Evolutionary conservation across 768 basidiomycete genomes (phyloP), one percentile per base, ranked within the genome.

Genomic region (Kwoniella dejecticola): DNA sequence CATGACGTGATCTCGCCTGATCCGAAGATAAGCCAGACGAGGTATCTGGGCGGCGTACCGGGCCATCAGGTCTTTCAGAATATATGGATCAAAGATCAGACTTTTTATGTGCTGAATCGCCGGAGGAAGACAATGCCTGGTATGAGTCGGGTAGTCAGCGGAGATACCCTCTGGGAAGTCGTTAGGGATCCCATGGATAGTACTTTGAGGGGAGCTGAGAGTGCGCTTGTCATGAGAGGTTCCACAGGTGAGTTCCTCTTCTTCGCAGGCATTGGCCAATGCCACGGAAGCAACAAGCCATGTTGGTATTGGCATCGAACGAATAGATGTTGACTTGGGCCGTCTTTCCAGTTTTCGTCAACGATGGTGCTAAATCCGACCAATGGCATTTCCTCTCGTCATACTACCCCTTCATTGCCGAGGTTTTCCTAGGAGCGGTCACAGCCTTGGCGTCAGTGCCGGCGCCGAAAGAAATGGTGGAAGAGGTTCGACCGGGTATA

Each of bases 381-480:
- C 15, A 21, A 31, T 62, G 61, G 61, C 55, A 56, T 44, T 62
- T 48, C 29, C 53, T 55, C 12, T 54, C 60, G 6, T 62, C 52
- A 10, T 62, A 62, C 24, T 62, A 62, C 24, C 61, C 56, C 13
- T 46, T 62, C 17, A 49, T 52, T 4, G 54, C 53, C 10, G 61
- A 62, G 29, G 48, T 52, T 7, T 21, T 57, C 29, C 23, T 62
- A 6, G 61, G 61, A 11, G 44, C 46, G 11, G 47, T 57, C 5
- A 48, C 55, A 1, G 53, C 54, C 2, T 29, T 56, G 21, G 53
- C 61, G 10, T 62, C 60, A 15, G 52, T 62, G 11, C 55, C 49
- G 0, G 86, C 85, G 6, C 54, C 57, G n/a, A 59, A 36, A n/a
- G 49, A 50, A 13, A 36, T 53, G 52, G 60, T 46, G 8, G 52